Percentiles rank a stretch among this genome's conserved stretches.
Conservation (phyloP, 2,329 filamentous ascomycete species). For the Stenocarpella maydis region DNA sequence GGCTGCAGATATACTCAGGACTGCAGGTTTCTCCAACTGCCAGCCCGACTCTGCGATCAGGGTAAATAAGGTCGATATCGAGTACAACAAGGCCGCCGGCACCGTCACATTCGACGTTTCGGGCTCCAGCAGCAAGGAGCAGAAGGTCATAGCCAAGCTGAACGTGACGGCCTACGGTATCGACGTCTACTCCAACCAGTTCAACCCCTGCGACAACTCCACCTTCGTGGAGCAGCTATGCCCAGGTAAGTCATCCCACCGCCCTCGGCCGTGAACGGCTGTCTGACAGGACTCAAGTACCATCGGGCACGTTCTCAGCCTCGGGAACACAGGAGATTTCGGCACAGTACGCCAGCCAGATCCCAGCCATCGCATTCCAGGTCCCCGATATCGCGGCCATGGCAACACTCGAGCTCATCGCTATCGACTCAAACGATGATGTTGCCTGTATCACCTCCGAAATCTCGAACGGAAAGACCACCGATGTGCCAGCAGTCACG, state of each 20-base stretch:
- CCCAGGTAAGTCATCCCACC: slow-evolving; percentile 69
- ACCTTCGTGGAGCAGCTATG: slow-evolving; percentile 80
- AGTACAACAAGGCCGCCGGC: slow-evolving; percentile 79
- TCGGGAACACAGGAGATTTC: slow-evolving; percentile 77
- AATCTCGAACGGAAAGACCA: slow-evolving; percentile 88
- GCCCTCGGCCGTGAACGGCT: background rate
- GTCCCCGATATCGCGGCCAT: slow-evolving; percentile 89
- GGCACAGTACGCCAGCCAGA: slow-evolving; percentile 72
- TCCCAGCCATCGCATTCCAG: slow-evolving; percentile 88
- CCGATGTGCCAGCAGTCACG: slow-evolving; percentile 76
- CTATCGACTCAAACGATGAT: slow-evolving; percentile 61
- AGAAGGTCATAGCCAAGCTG: slow-evolving; percentile 82
- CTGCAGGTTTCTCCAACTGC: slow-evolving; percentile 82
- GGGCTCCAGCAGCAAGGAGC: slow-evolving; percentile 75
- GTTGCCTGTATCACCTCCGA: slow-evolving; percentile 85
- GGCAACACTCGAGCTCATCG: slow-evolving; percentile 79
- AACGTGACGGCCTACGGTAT: slow-evolving; percentile 85
- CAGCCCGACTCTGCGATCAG: slow-evolving; percentile 65
- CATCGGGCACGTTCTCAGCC: slow-evolving; percentile 77
- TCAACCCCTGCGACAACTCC: slow-evolving; percentile 79
- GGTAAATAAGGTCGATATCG: slow-evolving; percentile 78
- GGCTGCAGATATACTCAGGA: slow-evolving; percentile 78
- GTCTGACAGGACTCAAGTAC: slow-evolving; percentile 62
- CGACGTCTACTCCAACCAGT: slow-evolving; percentile 78
- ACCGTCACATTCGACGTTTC: slow-evolving; percentile 82